phyloP scores from a whole-genome alignment of 129 eudicot genomes.

The Scalesia atractyloides region DNA sequence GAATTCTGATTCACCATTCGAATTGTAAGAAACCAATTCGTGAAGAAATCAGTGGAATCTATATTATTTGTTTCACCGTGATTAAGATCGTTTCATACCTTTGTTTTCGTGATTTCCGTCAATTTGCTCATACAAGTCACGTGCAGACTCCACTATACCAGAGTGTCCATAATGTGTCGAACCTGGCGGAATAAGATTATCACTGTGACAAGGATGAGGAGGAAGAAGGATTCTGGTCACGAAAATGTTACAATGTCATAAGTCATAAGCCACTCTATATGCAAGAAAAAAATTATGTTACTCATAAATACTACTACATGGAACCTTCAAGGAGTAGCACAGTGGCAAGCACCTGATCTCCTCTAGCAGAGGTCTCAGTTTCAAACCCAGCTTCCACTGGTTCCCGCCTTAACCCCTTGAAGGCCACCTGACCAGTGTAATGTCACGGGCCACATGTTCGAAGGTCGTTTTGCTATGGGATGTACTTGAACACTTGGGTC shows the following conservation, averaged over 20 bases:
- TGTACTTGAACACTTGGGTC: too few relatives aligned
- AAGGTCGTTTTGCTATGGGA: too few relatives aligned
- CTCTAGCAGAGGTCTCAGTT: too few relatives aligned
- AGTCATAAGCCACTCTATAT: slow-evolving; percentile 27
- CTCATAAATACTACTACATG: not conserved
- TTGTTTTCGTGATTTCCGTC: slow-evolving; percentile 49
- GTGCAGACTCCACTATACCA: slow-evolving; percentile 69
- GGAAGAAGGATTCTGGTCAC: slow-evolving; percentile 35
- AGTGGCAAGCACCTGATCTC: too few relatives aligned
- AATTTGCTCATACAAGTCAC: slow-evolving; percentile 59
- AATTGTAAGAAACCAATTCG: slow-evolving; percentile 8
- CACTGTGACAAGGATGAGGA: slow-evolving; percentile 50
- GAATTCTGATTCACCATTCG: slow-evolving; percentile 24
- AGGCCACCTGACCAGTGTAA: too few relatives aligned
- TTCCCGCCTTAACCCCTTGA: too few relatives aligned
- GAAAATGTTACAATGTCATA: slow-evolving; percentile 22
- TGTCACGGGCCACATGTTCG: too few relatives aligned
- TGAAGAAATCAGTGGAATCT: slow-evolving; percentile 7
- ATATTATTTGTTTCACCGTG: not conserved
- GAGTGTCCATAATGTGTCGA: slow-evolving; percentile 67
- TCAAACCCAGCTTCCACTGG: too few relatives aligned
- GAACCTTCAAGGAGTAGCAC: not conserved
- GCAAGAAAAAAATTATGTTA: slow-evolving; percentile 1
- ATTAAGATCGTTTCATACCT: slow-evolving; percentile 21
- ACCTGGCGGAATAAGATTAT: slow-evolving; percentile 46